Evolutionary conservation across 352 stramenopile species (phyloP).

Genomic region (Pythium dissimile): DNA sequence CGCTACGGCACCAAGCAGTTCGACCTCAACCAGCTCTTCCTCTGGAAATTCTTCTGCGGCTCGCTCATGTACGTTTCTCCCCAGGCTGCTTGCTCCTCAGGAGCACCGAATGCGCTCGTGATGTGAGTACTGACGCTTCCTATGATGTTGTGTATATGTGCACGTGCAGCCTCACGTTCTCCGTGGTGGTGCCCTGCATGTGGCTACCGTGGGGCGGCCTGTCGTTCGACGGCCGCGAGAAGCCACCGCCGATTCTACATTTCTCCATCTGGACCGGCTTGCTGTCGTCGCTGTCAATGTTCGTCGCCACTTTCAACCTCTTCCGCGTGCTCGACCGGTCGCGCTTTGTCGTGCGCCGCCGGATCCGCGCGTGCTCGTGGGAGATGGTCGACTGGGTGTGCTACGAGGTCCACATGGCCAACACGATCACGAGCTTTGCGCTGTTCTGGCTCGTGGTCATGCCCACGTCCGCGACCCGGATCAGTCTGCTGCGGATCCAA

Average conservation of each 20-base stretch:
- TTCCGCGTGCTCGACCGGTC: slow-evolving; percentile 55
- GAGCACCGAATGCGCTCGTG: too few species aligned
- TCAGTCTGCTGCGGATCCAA: slow-evolving; percentile 24
- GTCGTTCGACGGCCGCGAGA: slow-evolving; percentile 39
- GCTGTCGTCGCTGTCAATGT: slow-evolving; percentile 52
- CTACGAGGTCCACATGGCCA: slow-evolving; percentile 51
- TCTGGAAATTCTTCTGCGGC: slow-evolving; percentile 57
- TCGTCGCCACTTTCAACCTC: slow-evolving; percentile 55
- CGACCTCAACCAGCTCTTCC: slow-evolving; percentile 45
- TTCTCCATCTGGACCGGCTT: slow-evolving; percentile 39
- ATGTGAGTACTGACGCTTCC: not conserved
- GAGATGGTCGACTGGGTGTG: slow-evolving; percentile 69
- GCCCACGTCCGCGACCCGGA: not conserved
- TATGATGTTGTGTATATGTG: not conserved
- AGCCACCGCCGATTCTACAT: slow-evolving; percentile 48
- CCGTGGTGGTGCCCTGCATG: slow-evolving; percentile 49
- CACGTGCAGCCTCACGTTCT: slow-evolving; percentile 40
- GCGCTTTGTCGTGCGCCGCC: slow-evolving; percentile 50
- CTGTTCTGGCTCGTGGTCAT: slow-evolving; percentile 47
- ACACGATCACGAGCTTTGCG: slow-evolving; percentile 38
- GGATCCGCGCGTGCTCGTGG: slow-evolving; percentile 49
- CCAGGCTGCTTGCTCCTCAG: too few species aligned
- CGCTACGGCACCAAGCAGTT: slow-evolving; percentile 43
- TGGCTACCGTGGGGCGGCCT: slow-evolving; percentile 44
- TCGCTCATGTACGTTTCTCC: slow-evolving; percentile 37